Conservation (phyloP, 352 stramenopile species). For the Phytophthora citricola region DNA sequence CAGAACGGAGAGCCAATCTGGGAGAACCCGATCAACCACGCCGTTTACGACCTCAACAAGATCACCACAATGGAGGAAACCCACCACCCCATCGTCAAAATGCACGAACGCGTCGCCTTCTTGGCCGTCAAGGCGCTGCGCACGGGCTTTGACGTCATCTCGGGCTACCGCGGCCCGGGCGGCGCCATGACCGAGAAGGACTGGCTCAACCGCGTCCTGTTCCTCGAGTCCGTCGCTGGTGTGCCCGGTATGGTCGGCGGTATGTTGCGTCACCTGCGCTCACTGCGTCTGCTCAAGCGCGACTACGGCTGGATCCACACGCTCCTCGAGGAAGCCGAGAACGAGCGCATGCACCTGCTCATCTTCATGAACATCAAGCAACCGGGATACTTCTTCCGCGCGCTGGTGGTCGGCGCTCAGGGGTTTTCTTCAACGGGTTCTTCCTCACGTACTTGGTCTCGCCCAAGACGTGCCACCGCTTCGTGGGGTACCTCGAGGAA, state of each 20-base stretch:
- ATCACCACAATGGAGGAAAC: conserved; percentile 42
- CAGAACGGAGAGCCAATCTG: conserved; percentile 38
- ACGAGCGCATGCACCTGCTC: conserved; percentile 95
- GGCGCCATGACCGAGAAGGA: conserved; percentile 67
- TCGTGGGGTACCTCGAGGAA: conserved; percentile 94
- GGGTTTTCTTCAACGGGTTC: conserved; percentile 90
- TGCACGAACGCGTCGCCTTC: conserved; percentile 47
- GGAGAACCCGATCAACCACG: conserved; percentile 52
- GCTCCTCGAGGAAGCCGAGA: conserved; percentile 94
- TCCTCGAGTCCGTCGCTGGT: conserved; percentile 83
- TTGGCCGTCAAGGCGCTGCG: conserved; percentile 54
- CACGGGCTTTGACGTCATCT: conserved; percentile 56
- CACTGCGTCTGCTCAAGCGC: conserved; percentile 80
- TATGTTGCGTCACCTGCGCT: conserved; percentile 83
- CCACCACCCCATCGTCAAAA: conserved; percentile 42
- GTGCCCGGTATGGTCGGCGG: conserved; percentile 84
- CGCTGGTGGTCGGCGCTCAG: conserved; percentile 82
- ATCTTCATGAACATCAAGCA: conserved; percentile 92
- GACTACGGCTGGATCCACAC: conserved; percentile 94
- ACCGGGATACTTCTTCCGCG: conserved; percentile 79
- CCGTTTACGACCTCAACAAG: conserved; percentile 51
- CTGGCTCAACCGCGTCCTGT: conserved; percentile 72
- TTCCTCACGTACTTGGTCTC: conserved; percentile 89
- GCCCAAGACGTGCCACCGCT: conserved; percentile 89
- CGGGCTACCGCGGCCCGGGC: conserved; percentile 63